phyloP scores from a whole-genome alignment of 1,139 yeast genomes.

The Diutina sp. region DNA sequence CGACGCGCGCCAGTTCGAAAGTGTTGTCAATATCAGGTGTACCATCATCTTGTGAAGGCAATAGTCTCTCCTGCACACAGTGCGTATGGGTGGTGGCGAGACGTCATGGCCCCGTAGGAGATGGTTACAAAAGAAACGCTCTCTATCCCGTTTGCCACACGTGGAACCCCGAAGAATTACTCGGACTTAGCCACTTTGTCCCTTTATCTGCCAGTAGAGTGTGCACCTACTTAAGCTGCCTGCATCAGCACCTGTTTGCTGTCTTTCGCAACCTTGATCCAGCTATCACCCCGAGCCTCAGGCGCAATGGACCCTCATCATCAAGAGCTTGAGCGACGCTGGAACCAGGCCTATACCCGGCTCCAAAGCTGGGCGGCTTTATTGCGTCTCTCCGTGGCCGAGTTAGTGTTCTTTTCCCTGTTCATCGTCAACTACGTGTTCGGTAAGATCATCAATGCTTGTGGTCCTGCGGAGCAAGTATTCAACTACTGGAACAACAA shows the following conservation, averaged over 20 bases:
- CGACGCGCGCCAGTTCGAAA: background rate
- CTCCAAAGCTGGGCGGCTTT: background rate
- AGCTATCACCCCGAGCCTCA: background rate
- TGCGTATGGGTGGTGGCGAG: background rate
- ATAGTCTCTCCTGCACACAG: background rate
- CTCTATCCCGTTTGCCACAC: background rate
- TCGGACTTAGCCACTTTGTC: background rate
- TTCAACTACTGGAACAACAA: conserved; percentile 50
- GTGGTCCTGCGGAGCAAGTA: conserved; percentile 15
- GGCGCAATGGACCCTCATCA: background rate
- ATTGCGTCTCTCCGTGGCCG: background rate
- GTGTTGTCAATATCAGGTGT: too few relatives aligned
- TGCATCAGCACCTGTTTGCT: background rate
- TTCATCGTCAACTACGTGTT: conserved; percentile 6
- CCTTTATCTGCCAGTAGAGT: background rate
- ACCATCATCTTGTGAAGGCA: too few relatives aligned
- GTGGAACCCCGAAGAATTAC: background rate
- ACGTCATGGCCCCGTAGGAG: background rate
- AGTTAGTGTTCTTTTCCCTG: conserved; percentile 5
- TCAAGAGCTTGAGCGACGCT: background rate
- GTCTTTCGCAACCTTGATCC: background rate
- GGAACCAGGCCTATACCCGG: background rate
- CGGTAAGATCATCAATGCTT: conserved; percentile 8
- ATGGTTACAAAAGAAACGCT: background rate
- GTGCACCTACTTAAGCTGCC: background rate